Evolutionary conservation across 148 eudicot genomes (phyloP), one percentile per base, ranked within the genome.

Genomic region (Vaccinium corymbosum): DNA sequence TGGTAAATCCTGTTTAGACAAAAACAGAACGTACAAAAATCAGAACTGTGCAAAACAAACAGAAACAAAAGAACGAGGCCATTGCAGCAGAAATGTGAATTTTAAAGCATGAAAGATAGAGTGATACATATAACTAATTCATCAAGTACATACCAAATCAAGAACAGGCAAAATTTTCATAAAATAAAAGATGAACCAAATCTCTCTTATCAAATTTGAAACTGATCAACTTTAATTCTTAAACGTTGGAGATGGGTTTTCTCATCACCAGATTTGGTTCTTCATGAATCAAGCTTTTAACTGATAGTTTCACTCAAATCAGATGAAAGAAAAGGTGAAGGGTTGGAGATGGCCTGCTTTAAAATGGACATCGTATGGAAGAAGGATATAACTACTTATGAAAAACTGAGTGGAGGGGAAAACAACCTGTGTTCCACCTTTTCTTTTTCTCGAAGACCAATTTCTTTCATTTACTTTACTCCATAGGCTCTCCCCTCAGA

Each of bases 1-100:
- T 97, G 99, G 88, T 97, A 97, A 53, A 97, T 92, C 90, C 99
- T 97, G 92, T 80, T 70, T 20, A 20, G 46, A 57, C 29, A 51
- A 79, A 49, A 80, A 57, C 19, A 49, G 35, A 14, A 57, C 4
- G 4, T 29, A 17, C 12, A 22, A 48, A 50, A 64, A 22, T 80
- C 19, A 61, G 56, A 42, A 42, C 56, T 17, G 20, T 9, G n/a
- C 55, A 46, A 46, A 75, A 22, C 17, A 19, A 76, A n/a, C 38
- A 68, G 7, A 16, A 68, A 68, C 38, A 12, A 64, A 13, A 22
- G 73, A 27, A 68, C 38, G 0, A 27, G 12, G 5, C 73, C 38
- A 27, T 68, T 0, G 72, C 32, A 0, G 35, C 38, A 68, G 17
- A 68, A 68, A 25, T 3, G 73, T 27, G 73, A 68, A 4, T 68